Base-by-base conservation (phyloP, 805 yeast species). In the Candida incommunis region DNA sequence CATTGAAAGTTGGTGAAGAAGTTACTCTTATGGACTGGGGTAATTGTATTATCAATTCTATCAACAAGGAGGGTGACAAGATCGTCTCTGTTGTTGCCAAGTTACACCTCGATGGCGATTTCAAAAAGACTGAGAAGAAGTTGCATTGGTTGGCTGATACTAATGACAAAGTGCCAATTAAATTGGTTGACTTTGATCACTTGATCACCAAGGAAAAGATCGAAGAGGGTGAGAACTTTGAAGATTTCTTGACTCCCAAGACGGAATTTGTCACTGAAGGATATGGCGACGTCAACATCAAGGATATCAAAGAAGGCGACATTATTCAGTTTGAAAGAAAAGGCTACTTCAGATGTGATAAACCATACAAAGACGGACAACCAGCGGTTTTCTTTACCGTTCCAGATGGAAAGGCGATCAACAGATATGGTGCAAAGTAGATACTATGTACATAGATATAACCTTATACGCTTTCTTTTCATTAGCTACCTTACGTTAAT, bases 21-120 rank as follows among this genome's bases (percentile, higher is more conserved):
- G 71, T 88, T 51, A 90, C 97, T n/a, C 75, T 90, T 58, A 90
- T 90, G 97, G 96, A 90, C 67, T 90, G 97, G 97, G 97, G 96
- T 73, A 90, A 90, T 63, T 82, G 78, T 47, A 82, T 90, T 53
- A 69, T 88, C 52, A 75, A 81, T 52, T 76, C 76, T 62, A 74
- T 88, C 59, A 67, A 66, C 61, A 79, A 75, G 62, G 78, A 76
- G 51, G 82, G 74, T 48, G 74, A 65, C 41, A 51, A 69, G 31
- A 82, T 82, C 46, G 70, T 69, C 42, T 68, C 80, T 2, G 68
- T 90, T 50, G 81, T 76, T 45, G 95, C 86, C 46, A 80, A 77
- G 55, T 71, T 90, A 56, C 82, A 90, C 64, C 74, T 90, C 59
- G 96, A 84, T 53, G 97, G 97, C 67, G 97, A 90, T 64, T 90